A percentile compares a stretch with the other conserved stretches of the same genome.
These are phyloP conservation scores for Pseudonitzschia pungens DNA, from an alignment of 108 stramenopile genomes.

Conservation along the genomic window DNA sequence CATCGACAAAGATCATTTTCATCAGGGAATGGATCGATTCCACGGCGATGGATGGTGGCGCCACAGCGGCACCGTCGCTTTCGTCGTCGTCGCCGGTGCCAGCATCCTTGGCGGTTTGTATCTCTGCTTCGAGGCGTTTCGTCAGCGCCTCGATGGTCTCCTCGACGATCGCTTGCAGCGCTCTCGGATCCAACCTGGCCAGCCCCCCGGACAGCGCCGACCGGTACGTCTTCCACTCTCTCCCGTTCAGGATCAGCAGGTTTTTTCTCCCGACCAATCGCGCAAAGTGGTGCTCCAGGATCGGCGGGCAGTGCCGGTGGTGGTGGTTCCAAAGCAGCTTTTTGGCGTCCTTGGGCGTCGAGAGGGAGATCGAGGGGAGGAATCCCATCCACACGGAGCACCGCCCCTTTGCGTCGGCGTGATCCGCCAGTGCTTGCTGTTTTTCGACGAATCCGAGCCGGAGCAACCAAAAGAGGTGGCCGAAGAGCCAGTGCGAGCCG, in stretches of 20 bases:
- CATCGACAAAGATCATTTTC: conserved; percentile 29
- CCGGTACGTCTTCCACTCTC: conserved; percentile 31
- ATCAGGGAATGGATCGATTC: conserved; percentile 5
- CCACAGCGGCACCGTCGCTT: too few relatives aligned
- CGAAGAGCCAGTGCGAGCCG: neutral
- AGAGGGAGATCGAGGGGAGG: conserved; percentile 15
- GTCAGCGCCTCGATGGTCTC: neutral
- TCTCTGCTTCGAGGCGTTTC: neutral
- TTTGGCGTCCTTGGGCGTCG: conserved; percentile 14
- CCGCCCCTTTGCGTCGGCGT: conserved; percentile 30
- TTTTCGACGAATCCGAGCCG: conserved; percentile 2
- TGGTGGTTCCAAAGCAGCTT: conserved; percentile 11
- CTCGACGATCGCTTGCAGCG: neutral
- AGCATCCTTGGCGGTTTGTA: neutral
- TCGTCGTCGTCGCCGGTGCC: too few relatives aligned
- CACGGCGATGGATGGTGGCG: neutral
- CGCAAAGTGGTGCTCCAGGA: conserved; percentile 15
- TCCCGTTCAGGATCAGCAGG: conserved; percentile 19
- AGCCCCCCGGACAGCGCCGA: conserved; percentile 24
- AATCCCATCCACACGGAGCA: conserved; percentile 38
- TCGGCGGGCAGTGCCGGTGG: conserved; percentile 8
- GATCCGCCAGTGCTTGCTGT: conserved; percentile 11
- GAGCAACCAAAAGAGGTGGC: conserved; percentile 16
- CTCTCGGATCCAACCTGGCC: neutral
- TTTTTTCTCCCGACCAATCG: conserved; percentile 26